A percentile compares a stretch with the other conserved stretches of the same genome.
These are phyloP conservation scores for Botryotinia globosa DNA, from an alignment of 2,329 filamentous ascomycete species.

Conservation along the genomic window DNA sequence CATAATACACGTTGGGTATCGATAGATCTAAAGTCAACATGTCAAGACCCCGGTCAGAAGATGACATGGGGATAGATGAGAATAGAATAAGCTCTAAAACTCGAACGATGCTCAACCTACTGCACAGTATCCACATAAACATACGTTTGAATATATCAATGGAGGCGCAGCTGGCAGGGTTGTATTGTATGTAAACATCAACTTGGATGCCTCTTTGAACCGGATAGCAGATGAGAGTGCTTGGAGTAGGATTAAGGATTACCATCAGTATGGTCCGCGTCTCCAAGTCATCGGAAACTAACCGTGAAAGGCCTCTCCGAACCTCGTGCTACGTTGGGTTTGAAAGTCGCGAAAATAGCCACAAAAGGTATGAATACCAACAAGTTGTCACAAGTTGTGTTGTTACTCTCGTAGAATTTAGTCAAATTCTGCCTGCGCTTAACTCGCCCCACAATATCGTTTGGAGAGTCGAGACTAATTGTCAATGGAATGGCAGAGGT, in stretches of 20 bases:
- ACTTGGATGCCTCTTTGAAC: background rate
- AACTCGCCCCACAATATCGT: background rate
- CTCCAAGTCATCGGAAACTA: constrained; percentile 6
- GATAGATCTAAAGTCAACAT: background rate
- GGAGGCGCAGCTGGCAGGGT: background rate
- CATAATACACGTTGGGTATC: constrained; percentile 3
- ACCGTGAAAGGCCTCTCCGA: background rate
- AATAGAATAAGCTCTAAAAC: constrained; percentile 12
- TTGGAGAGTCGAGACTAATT: background rate
- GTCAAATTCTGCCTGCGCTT: background rate
- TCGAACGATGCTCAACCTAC: background rate
- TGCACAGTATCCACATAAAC: background rate
- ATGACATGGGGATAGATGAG: constrained; percentile 11
- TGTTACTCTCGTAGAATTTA: background rate
- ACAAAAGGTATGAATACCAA: background rate
- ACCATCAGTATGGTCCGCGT: constrained; percentile 10
- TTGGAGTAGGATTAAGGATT: constrained; percentile 1
- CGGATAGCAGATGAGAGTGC: background rate
- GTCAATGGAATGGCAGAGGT: background rate
- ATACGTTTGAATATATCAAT: background rate
- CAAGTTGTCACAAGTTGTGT: background rate
- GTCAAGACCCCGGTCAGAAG: background rate
- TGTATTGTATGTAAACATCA: background rate
- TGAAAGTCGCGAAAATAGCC: background rate
- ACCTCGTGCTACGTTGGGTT: background rate